Conservation (phyloP, 2,329 filamentous ascomycete genomes). For the Taxawa tesnikishii region DNA sequence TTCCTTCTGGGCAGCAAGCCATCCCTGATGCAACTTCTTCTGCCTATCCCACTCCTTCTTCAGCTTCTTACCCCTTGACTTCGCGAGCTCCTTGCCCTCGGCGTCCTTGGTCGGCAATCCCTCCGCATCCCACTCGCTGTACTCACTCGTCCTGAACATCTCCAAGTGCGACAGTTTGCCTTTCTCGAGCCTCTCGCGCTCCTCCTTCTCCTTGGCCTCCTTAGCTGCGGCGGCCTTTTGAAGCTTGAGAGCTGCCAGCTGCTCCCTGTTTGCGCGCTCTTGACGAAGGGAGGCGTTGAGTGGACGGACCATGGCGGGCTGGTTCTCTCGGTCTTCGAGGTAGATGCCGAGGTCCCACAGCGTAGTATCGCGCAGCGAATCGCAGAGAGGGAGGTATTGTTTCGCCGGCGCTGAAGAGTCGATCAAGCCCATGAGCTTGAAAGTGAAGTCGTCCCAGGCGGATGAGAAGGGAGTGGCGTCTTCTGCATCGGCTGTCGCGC, state of each 20-base stretch:
- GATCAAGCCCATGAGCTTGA: slow-evolving; percentile 46
- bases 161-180: slow-evolving; percentile 45
- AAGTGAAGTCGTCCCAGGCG: slow-evolving; percentile 40
- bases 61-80: slow-evolving; percentile 68
- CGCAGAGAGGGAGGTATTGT: slow-evolving; percentile 63
- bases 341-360: slow-evolving; percentile 77
- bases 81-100: slow-evolving; percentile 68
- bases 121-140: slow-evolving; percentile 68
- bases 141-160: slow-evolving; percentile 50
- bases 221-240: slow-evolving; percentile 32
- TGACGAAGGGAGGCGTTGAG: slow-evolving; percentile 39
- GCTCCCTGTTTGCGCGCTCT: slow-evolving; percentile 39
- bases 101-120: slow-evolving; percentile 68
- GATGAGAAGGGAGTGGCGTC: slow-evolving; percentile 30
- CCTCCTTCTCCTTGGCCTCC: slow-evolving; percentile 34
- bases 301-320: slow-evolving; percentile 61
- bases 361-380: slow-evolving; percentile 67
- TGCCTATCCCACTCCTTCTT: slow-evolving; percentile 84
- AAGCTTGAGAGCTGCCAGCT: slow-evolving; percentile 36
- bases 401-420: slow-evolving; percentile 45
- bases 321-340: slow-evolving; percentile 64
- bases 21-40: slow-evolving; percentile 71
- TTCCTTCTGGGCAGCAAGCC: slow-evolving; percentile 12
- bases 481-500: slow-evolving; percentile 5
- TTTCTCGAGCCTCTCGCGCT: slow-evolving; percentile 37